phyloP scores from a whole-genome alignment of 78 protist species.

The Guillardia theta region DNA sequence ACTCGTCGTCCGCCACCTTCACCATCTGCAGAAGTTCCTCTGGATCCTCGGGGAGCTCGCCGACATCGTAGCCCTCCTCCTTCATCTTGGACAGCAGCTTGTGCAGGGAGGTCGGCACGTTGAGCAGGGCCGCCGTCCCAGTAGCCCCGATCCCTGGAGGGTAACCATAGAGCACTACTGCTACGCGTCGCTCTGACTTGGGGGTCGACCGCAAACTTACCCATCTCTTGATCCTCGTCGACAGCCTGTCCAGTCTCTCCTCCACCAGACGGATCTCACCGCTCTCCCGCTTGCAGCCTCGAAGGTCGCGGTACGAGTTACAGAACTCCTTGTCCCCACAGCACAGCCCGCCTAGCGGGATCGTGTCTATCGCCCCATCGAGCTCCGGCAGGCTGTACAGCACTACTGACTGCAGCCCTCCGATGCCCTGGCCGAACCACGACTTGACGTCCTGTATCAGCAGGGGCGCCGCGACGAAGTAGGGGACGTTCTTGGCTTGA shows the following conservation, averaged over 20 bases:
- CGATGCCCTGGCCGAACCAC: not conserved
- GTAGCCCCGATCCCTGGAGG: conserved; percentile 15
- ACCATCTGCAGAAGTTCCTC: not conserved
- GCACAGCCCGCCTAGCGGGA: conserved; percentile 1
- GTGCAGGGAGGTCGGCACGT: not conserved
- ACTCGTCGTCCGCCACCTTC: not conserved
- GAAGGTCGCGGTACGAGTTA: not conserved
- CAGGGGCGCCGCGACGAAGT: conserved; percentile 23
- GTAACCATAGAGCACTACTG: not conserved
- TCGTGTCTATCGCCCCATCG: conserved; percentile 8
- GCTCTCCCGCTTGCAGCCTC: not conserved
- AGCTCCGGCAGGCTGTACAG: conserved; percentile 32
- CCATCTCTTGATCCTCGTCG: conserved; percentile 3
- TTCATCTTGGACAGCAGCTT: not conserved
- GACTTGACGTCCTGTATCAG: conserved; percentile 22
- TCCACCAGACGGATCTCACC: not conserved
- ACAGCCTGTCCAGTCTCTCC: not conserved
- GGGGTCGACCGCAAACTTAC: not conserved
- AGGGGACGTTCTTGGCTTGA: conserved; percentile 30
- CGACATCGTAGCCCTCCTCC: conserved; percentile 43
- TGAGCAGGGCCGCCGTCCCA: conserved; percentile 25
- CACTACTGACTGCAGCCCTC: conserved; percentile 27
- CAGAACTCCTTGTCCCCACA: conserved; percentile 17
- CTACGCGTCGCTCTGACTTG: not conserved
- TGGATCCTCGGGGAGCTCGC: conserved; percentile 9